Conservation (phyloP, 306 rosid species). For the Cucurbita pepo region DNA sequence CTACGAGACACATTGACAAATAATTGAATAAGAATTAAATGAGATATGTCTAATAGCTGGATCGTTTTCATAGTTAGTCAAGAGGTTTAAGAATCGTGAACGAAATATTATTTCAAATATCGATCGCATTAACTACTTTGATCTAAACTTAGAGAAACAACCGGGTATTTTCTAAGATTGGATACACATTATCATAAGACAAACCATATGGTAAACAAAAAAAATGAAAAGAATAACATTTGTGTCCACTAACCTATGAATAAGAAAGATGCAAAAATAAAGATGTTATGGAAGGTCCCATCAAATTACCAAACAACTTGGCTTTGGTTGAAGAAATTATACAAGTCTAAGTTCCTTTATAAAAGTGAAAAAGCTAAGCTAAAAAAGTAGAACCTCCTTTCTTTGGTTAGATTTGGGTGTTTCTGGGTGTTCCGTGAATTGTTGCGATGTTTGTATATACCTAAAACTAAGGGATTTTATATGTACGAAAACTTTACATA, state of each 20-base stretch:
- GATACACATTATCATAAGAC: not conserved
- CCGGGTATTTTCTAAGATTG: not conserved
- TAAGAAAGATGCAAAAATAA: not conserved
- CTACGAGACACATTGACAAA: too few relatives aligned
- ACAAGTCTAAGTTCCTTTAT: not conserved
- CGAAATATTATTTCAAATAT: not conserved
- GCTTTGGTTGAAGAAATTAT: not conserved
- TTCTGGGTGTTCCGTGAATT: too few relatives aligned
- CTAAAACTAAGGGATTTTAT: too few relatives aligned
- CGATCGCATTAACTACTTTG: not conserved
- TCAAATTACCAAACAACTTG: not conserved
- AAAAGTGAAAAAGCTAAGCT: not conserved
- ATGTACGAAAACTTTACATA: too few relatives aligned
- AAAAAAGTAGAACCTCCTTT: not conserved
- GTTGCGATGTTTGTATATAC: too few relatives aligned
- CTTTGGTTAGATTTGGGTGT: too few relatives aligned
- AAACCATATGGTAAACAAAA: not conserved
- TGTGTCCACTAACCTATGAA: not conserved
- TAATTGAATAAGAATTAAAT: not conserved
- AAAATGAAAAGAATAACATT: not conserved
- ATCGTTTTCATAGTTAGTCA: not conserved
- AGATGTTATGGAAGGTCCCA: not conserved
- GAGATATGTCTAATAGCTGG: not conserved
- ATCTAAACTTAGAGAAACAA: not conserved
- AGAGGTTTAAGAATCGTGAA: not conserved